Evolutionary conservation across 352 stramenopile genomes (phyloP).

Genomic region (Phytophthora vignae): DNA sequence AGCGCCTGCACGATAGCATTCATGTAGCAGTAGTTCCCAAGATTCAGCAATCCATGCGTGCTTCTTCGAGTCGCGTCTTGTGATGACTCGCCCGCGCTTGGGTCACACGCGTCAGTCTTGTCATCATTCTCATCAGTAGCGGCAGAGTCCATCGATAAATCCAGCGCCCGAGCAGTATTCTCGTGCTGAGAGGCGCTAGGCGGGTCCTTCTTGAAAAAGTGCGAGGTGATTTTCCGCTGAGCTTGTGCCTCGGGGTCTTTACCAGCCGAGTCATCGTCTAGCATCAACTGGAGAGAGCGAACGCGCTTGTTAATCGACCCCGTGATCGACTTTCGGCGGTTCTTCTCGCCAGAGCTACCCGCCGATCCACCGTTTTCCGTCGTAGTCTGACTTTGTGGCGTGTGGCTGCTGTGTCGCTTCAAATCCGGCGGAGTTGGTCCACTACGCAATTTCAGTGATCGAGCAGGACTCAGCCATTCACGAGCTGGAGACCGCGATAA

Average conservation of each 20-base stretch:
- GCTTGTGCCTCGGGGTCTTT: constrained; percentile 20
- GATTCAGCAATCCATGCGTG: constrained; percentile 93
- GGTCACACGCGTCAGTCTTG: constrained; percentile 13
- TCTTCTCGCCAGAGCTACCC: constrained; percentile 26
- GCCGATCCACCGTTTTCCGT: constrained; percentile 15
- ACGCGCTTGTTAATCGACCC: constrained; percentile 74
- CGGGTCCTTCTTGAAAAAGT: constrained; percentile 53
- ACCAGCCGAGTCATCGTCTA: constrained; percentile 61
- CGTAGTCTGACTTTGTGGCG: constrained; percentile 29
- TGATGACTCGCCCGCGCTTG: constrained; percentile 12
- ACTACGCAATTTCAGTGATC: constrained; percentile 45
- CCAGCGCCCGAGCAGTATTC: constrained; percentile 22
- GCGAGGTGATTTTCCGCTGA: constrained; percentile 47
- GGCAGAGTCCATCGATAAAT: constrained; percentile 41
- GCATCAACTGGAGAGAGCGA: constrained; percentile 77
- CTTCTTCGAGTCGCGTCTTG: constrained; percentile 43
- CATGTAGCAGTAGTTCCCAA: constrained; percentile 95
- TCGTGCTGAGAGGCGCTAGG: constrained; percentile 12
- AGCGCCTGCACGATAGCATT: constrained; percentile 94
- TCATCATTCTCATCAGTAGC: constrained; percentile 22
- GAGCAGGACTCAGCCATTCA: constrained; percentile 75
- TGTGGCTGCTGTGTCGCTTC: constrained; percentile 33
- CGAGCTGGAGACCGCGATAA: constrained; percentile 45
- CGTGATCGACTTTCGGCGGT: constrained; percentile 38
- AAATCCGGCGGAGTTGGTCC: constrained; percentile 47